Evolutionary conservation across 805 yeast genomes (phyloP).

Genomic region (Candida ovalis): DNA sequence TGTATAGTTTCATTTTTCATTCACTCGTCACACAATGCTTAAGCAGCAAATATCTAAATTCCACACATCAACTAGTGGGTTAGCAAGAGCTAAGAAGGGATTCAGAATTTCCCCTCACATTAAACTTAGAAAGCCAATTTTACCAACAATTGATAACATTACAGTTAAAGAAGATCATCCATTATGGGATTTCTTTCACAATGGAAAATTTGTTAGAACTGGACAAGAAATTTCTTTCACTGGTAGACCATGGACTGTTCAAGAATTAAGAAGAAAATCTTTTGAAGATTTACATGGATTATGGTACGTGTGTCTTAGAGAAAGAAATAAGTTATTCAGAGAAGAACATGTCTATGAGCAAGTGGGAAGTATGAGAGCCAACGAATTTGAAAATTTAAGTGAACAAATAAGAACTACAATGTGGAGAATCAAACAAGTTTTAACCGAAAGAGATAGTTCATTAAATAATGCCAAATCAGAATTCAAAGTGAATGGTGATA

Average conservation of each 20-base stretch:
- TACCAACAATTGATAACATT: conserved; percentile 74
- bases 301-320: conserved; percentile 86
- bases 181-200: conserved; percentile 84
- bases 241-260: conserved; percentile 81
- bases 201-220: conserved; percentile 58
- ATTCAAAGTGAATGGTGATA: conserved; percentile 39
- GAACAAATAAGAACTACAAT: conserved; percentile 55
- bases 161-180: conserved; percentile 84
- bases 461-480: conserved; percentile 53
- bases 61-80: conserved; percentile 33
- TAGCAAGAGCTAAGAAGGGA: conserved; percentile 29
- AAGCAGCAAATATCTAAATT: conserved; percentile 24
- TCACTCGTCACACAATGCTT: conserved; percentile 2
- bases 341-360: conserved; percentile 61
- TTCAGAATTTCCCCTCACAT: conserved; percentile 43
- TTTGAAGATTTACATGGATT: conserved; percentile 88
- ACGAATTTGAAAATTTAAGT: conserved; percentile 23
- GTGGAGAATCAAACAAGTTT: conserved; percentile 81
- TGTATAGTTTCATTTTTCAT: too few relatives aligned
- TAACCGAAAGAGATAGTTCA: conserved; percentile 79
- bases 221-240: conserved; percentile 47
- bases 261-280: conserved; percentile 85
- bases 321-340: conserved; percentile 73
- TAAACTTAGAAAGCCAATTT: conserved; percentile 72
- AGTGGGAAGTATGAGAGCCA: conserved; percentile 26